Conservation (phyloP, 2,329 filamentous ascomycete species). For the Colletotrichum melonis region DNA sequence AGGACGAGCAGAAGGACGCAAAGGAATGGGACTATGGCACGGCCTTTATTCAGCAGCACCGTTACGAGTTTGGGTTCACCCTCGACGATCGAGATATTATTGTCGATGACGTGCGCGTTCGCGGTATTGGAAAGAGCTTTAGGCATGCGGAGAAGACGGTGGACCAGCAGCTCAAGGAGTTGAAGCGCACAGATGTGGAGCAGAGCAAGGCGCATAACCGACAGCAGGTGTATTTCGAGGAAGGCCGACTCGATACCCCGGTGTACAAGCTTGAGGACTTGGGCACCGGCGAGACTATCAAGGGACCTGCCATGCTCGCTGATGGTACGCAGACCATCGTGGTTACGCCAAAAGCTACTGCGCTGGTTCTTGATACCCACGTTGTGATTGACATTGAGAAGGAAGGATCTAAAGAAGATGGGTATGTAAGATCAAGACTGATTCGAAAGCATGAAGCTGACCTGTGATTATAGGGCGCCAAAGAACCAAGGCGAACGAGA, state of each 20-base stretch:
- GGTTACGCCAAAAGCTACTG: conserved; percentile 81
- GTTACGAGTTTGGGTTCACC: conserved; percentile 94
- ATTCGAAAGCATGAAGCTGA: no score
- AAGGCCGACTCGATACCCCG: conserved; percentile 80
- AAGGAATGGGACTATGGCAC: conserved; percentile 84
- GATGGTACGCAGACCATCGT: conserved; percentile 94
- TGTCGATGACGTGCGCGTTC: conserved; percentile 87
- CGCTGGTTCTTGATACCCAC: conserved; percentile 84
- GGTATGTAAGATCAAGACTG: conserved; percentile 33
- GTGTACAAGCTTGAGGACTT: conserved; percentile 86
- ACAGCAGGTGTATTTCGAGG: conserved; percentile 83
- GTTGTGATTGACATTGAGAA: conserved; percentile 87
- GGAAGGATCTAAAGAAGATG: conserved; percentile 48
- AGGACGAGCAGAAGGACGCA: conserved; percentile 68
- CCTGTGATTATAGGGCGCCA: no score
- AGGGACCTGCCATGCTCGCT: conserved; percentile 86
- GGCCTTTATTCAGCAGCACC: conserved; percentile 87
- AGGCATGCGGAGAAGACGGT: conserved; percentile 83
- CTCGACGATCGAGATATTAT: conserved; percentile 87
- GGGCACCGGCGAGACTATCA: conserved; percentile 75
- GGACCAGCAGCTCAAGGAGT: conserved; percentile 81
- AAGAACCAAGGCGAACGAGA: conserved; percentile 44
- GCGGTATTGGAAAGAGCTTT: conserved; percentile 91
- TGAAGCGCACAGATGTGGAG: conserved; percentile 69
- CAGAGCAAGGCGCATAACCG: conserved; percentile 72